Evolutionary conservation across 2,329 filamentous ascomycete genomes (phyloP).

Genomic region (Remersonia thermophila): DNA sequence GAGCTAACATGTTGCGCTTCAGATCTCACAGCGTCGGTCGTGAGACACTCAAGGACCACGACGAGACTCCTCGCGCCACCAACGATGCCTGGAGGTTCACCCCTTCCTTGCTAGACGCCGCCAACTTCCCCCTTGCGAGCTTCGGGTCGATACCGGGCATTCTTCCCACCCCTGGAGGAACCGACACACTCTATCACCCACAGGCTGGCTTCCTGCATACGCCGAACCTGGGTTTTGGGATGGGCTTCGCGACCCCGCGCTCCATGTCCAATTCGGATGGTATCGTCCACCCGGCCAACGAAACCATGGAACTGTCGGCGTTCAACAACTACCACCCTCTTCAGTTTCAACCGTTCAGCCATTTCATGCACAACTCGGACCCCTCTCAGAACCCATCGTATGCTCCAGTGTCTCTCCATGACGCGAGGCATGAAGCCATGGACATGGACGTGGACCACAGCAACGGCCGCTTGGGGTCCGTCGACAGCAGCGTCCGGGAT

Average conservation of each 20-base stretch:
- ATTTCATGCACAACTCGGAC: constrained; percentile 41
- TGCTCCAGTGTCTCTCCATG: no score
- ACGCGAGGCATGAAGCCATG: constrained; percentile 50
- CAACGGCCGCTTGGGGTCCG: no score
- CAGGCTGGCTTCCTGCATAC: constrained; percentile 83
- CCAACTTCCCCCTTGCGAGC: constrained; percentile 68
- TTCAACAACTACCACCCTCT: constrained; percentile 39
- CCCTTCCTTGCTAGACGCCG: constrained; percentile 76
- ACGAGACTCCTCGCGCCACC: constrained; percentile 68
- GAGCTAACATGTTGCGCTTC: no score
- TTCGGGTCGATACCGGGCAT: constrained; percentile 55
- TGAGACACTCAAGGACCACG: constrained; percentile 51
- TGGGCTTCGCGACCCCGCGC: constrained; percentile 70
- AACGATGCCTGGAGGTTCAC: constrained; percentile 81
- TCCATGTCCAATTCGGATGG: constrained; percentile 62
- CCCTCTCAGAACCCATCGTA: no score
- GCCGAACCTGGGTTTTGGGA: constrained; percentile 58
- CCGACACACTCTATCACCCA: constrained; percentile 67
- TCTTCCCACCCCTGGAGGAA: constrained; percentile 51
- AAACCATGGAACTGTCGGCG: constrained; percentile 52
- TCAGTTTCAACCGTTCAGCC: constrained; percentile 53
- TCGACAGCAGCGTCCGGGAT: constrained; percentile 49
- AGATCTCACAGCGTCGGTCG: constrained; percentile 18
- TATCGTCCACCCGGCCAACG: constrained; percentile 45
- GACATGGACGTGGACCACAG: constrained; percentile 46